Evolutionary conservation across 148 eudicot species (phyloP).

Genomic region (Silene conica): DNA sequence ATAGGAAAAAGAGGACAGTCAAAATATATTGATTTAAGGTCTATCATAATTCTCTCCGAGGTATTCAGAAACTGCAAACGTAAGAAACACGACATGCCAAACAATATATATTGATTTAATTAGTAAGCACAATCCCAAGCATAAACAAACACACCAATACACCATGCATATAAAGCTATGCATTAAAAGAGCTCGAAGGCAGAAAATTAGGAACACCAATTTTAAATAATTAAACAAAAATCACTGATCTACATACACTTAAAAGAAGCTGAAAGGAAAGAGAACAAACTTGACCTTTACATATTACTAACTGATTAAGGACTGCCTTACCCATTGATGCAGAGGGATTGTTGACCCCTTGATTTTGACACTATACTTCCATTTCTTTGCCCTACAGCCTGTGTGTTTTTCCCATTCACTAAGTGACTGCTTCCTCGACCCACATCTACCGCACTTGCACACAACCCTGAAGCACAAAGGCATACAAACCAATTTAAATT

Average conservation of each 20-base stretch:
- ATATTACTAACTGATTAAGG: not conserved
- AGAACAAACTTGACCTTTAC: not conserved
- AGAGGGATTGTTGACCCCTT: conserved; percentile 66
- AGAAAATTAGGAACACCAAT: not conserved
- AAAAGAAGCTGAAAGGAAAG: not conserved
- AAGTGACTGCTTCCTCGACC: conserved; percentile 50
- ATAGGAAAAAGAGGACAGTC: not conserved
- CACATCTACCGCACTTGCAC: conserved; percentile 80
- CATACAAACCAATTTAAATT: conserved; percentile 3
- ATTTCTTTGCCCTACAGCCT: conserved; percentile 86
- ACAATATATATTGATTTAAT: not conserved
- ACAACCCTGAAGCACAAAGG: conserved; percentile 52
- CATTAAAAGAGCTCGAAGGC: not conserved
- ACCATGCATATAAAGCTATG: not conserved
- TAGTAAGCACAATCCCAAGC: not conserved
- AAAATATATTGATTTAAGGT: not conserved
- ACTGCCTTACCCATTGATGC: conserved; percentile 58
- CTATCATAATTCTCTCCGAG: not conserved
- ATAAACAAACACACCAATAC: not conserved
- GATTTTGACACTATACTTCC: conserved; percentile 86
- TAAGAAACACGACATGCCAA: not conserved
- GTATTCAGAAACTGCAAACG: not conserved
- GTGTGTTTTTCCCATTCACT: conserved; percentile 96
- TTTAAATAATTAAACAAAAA: not conserved
- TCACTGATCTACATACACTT: not conserved